These are phyloP conservation scores for Fomes fomentarius DNA, from an alignment of 1,284 basidiomycete genomes.

Conservation along the genomic window DNA sequence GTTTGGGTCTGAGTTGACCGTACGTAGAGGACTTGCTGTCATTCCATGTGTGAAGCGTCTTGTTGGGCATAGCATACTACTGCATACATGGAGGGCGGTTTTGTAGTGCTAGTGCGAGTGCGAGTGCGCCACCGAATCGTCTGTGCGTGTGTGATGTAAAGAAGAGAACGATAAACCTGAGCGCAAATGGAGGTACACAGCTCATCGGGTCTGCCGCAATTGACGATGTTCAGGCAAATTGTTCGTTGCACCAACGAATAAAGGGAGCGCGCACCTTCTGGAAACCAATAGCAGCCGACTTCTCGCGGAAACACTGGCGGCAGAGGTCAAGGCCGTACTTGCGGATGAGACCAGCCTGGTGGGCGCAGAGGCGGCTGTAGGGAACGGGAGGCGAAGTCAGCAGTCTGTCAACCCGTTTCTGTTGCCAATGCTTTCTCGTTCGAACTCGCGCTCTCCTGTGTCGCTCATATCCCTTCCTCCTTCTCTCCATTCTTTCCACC, in stretches of 20 bases:
- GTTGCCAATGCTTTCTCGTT: no score
- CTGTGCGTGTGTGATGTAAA: constrained; percentile 5
- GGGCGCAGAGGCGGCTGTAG: constrained; percentile 88
- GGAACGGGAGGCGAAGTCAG: background rate
- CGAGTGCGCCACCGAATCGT: constrained; percentile 4
- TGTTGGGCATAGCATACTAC: constrained; percentile 30
- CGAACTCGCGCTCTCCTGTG: background rate
- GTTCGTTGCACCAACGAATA: background rate
- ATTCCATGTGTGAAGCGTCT: constrained; percentile 23
- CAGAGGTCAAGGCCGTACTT: constrained; percentile 96
- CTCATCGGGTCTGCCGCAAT: constrained; percentile 27
- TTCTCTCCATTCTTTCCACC: background rate
- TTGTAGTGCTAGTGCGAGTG: constrained; percentile 4
- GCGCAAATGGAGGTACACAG: constrained; percentile 7
- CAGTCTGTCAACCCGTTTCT: no score
- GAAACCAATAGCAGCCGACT: constrained; percentile 92
- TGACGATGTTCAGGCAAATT: background rate
- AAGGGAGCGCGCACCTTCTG: constrained; percentile 72
- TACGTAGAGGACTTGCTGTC: no score
- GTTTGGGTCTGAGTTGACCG: background rate
- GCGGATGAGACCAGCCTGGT: constrained; percentile 95
- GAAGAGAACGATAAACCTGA: constrained; percentile 16
- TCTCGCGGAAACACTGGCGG: constrained; percentile 98
- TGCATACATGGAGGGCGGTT: constrained; percentile 30
- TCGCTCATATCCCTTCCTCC: background rate